Evolutionary conservation across 2,329 filamentous ascomycete genomes (phyloP).

Genomic region (Clarireedia sp.): DNA sequence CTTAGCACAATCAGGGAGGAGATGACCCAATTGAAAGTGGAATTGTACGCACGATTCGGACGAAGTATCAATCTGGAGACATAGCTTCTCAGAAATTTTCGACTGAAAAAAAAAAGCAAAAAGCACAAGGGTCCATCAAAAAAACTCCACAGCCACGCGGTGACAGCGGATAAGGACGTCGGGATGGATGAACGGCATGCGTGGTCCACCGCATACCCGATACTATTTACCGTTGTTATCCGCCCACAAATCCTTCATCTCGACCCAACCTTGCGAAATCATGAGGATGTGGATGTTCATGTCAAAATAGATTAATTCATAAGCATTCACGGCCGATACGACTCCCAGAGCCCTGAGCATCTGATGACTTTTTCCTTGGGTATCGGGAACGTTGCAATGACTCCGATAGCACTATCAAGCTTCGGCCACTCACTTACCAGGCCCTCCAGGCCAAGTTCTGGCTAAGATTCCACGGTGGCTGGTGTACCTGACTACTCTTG

Average conservation of each 20-base stretch:
- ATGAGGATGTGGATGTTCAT: not conserved
- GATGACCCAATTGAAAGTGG: conserved; percentile 83
- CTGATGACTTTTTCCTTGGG: not conserved
- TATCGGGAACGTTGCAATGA: not conserved
- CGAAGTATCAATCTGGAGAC: conserved; percentile 95
- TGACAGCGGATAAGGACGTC: not conserved
- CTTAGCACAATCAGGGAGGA: conserved; percentile 70
- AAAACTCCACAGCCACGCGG: not conserved
- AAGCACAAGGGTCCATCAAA: conserved; percentile 1
- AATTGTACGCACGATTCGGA: conserved; percentile 89
- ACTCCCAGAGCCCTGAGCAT: not conserved
- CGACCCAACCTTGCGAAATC: not conserved
- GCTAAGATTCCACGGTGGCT: no score
- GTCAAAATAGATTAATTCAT: not conserved
- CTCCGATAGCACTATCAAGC: not conserved
- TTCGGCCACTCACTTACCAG: not conserved
- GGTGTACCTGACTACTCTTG: no score
- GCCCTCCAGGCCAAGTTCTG: no score
- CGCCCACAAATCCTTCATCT: not conserved
- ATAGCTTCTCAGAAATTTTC: conserved; percentile 36
- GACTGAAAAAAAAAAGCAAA: conserved; percentile 12
- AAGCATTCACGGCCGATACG: no score
- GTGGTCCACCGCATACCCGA: not conserved
- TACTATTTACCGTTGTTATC: not conserved
- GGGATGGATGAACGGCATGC: not conserved